Evolutionary conservation across 2,329 filamentous ascomycete species (phyloP).

Genomic region (Coccinonectria pachysandricola): DNA sequence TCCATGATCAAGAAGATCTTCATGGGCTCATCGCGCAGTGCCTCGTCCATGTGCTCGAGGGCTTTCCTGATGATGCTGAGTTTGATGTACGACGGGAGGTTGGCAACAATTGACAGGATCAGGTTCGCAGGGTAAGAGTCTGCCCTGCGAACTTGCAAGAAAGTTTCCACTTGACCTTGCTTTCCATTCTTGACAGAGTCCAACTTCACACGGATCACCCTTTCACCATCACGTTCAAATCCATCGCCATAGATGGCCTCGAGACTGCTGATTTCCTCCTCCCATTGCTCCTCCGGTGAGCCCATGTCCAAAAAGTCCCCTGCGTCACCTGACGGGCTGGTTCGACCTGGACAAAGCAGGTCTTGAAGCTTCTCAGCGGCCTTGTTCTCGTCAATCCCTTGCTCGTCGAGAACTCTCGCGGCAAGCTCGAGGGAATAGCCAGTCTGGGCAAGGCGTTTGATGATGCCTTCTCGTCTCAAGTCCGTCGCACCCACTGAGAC

Average conservation of each 20-base stretch:
- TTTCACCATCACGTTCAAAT: constrained; percentile 49
- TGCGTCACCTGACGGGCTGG: constrained; percentile 14
- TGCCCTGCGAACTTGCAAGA: constrained; percentile 59
- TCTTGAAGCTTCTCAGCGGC: constrained; percentile 74
- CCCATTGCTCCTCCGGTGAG: constrained; percentile 59
- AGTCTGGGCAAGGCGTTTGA: constrained; percentile 70
- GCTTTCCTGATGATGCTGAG: constrained; percentile 76
- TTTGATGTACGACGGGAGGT: constrained; percentile 84
- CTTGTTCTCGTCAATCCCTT: constrained; percentile 59
- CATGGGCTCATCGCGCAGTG: constrained; percentile 76
- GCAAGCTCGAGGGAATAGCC: constrained; percentile 84
- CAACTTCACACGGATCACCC: constrained; percentile 62
- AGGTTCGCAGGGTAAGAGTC: constrained; percentile 61
- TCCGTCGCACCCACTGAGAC: constrained; percentile 78
- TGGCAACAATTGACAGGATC: constrained; percentile 59
- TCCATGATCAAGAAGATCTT: constrained; percentile 78
- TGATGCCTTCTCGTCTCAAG: constrained; percentile 66
- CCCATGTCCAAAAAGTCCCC: constrained; percentile 37
- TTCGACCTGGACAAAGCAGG: constrained; percentile 20
- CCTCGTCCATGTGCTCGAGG: constrained; percentile 58
- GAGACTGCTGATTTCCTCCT: constrained; percentile 74
- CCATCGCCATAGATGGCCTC: constrained; percentile 77
- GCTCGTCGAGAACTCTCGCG: constrained; percentile 62
- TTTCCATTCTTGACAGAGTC: constrained; percentile 42
- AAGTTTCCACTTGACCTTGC: constrained; percentile 40